Percentiles rank a stretch among this genome's conserved stretches.
Evolutionary conservation across 331 rosid species (phyloP).

Genomic region (Malus hybrid): DNA sequence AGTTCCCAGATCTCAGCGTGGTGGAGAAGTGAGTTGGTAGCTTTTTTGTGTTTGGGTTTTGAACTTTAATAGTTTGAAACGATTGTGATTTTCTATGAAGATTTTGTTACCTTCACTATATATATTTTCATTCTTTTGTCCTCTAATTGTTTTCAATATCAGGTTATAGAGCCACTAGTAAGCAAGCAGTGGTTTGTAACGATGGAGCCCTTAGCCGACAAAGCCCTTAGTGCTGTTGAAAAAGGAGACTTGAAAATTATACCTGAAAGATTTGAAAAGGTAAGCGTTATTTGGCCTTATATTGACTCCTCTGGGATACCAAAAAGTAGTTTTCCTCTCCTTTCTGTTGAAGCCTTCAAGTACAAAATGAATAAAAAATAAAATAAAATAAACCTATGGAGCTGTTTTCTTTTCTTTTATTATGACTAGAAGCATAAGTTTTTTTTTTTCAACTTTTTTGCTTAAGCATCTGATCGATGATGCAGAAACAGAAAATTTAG

Average conservation of each 20-base stretch:
- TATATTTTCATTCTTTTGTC: neutral
- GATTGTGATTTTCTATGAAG: neutral
- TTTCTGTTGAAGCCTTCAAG: neutral
- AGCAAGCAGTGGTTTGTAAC: constrained; percentile 98
- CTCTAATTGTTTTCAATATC: constrained; percentile 9
- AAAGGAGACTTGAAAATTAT: constrained; percentile 74
- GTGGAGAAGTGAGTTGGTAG: constrained; percentile 79
- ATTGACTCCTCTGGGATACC: neutral
- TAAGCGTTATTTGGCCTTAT: constrained; percentile 18
- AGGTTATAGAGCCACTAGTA: constrained; percentile 94
- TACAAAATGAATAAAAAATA: neutral
- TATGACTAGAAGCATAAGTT: neutral
- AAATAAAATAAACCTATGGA: neutral
- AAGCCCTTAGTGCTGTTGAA: constrained; percentile 83
- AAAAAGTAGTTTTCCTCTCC: neutral
- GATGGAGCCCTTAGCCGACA: constrained; percentile 93
- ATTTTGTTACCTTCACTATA: neutral
- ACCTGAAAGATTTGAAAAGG: constrained; percentile 96
- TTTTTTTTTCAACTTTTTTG: neutral
- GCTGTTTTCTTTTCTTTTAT: neutral
- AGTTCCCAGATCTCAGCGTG: constrained; percentile 98
- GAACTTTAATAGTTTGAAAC: constrained; percentile 3
- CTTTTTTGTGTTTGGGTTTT: neutral
- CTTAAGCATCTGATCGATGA: neutral
- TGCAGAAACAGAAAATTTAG: neutral